Evolutionary conservation across 1,139 yeast genomes (phyloP).

Genomic region (Candida anutae): DNA sequence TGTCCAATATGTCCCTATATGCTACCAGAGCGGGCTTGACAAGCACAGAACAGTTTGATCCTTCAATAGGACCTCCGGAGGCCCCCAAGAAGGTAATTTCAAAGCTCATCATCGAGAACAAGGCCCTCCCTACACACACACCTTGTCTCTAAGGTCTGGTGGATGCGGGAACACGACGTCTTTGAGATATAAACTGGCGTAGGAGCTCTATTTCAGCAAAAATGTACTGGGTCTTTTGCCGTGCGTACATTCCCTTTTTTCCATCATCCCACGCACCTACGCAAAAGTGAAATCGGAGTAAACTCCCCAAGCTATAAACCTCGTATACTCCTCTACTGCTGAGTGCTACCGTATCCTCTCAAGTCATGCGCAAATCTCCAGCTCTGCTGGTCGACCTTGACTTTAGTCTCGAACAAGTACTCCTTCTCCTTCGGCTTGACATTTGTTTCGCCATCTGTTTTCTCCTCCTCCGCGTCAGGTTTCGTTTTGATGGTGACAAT

Average conservation of each 20-base stretch:
- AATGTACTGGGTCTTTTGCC: no score
- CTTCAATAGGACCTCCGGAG: conserved; percentile 74
- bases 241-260: no score
- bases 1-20: conserved; percentile 25
- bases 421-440: conserved; percentile 5
- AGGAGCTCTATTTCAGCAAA: no score
- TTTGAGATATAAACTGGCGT: no score
- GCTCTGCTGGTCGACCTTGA: conserved; percentile 65
- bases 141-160: no score
- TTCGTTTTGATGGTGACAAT: conserved; percentile 69
- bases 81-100: conserved; percentile 61
- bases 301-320: no score
- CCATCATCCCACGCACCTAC: no score
- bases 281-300: no score
- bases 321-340: conserved; percentile 18
- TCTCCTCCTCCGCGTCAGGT: conserved; percentile 8
- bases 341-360: conserved; percentile 77
- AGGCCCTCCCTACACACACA: no score
- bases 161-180: no score
- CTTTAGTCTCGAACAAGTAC: conserved; percentile 57
- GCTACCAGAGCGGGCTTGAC: conserved; percentile 46
- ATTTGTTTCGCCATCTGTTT: no score
- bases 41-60: conserved; percentile 57
- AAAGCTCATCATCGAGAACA: conserved; percentile 21
- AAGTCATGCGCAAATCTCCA: conserved; percentile 92